A percentile compares a stretch with the other conserved stretches of the same genome.
Evolutionary conservation across 2,329 filamentous ascomycete genomes (phyloP).

Genomic region (Monilinia fructicola): DNA sequence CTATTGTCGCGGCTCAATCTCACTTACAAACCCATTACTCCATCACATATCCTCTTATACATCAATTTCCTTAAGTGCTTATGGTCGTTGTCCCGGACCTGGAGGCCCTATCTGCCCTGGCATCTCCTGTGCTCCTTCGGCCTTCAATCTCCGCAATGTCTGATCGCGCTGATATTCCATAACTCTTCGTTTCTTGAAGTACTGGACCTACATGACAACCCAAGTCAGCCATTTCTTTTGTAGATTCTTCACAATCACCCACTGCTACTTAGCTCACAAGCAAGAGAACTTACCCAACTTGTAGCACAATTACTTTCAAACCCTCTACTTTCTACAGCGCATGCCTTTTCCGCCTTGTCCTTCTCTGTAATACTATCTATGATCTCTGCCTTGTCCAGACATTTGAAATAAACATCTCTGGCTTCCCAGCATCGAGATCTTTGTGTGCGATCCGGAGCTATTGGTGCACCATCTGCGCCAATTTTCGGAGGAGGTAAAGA

Average conservation of each 20-base stretch:
- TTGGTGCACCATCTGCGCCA: conserved; percentile 58
- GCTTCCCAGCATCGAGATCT: conserved; percentile 86
- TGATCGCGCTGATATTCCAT: conserved; percentile 85
- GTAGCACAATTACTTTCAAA: conserved; percentile 85
- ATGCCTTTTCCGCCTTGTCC: conserved; percentile 56
- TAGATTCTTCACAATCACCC: neutral
- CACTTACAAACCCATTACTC: conserved; percentile 1
- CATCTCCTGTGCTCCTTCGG: conserved; percentile 68
- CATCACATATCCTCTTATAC: conserved; percentile 12
- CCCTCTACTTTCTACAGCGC: conserved; percentile 57
- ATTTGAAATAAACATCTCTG: conserved; percentile 83
- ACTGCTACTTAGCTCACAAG: neutral
- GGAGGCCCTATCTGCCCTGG: conserved; percentile 34
- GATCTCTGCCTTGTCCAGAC: conserved; percentile 79
- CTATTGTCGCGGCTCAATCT: conserved; percentile 1
- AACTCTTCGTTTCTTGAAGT: conserved; percentile 95
- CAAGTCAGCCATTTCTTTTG: conserved; percentile 25
- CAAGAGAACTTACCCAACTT: conserved; percentile 72
- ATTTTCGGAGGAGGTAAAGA: conserved; percentile 46
- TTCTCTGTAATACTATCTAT: conserved; percentile 67
- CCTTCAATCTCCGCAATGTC: conserved; percentile 72
- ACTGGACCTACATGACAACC: conserved; percentile 69
- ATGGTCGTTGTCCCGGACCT: conserved; percentile 22
- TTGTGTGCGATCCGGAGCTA: conserved; percentile 82
- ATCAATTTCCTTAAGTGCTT: conserved; percentile 13